Evolutionary conservation across 2,329 filamentous ascomycete genomes (phyloP), one percentile per base, ranked within the genome.

Genomic region (Trichoderma lentiforme): DNA sequence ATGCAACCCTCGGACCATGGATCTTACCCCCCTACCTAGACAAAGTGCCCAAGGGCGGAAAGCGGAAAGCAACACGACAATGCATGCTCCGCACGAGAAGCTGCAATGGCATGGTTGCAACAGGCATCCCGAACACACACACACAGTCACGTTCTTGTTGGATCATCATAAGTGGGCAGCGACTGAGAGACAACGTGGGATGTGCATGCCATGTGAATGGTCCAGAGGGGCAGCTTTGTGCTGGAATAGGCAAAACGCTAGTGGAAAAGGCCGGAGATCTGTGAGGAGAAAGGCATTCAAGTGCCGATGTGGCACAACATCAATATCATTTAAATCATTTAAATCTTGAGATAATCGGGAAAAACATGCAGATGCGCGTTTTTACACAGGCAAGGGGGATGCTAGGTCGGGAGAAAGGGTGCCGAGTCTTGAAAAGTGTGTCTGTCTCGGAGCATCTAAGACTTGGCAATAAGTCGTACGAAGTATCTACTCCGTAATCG

Each of bases 151-250:
- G 71, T 72, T 72, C 32, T 64, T 39, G 47, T 47, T 15, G 30
- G 64, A 56, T 70, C 57, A 72, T 43, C 58, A 71, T 58, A 36
- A 60, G 67, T 62, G 71, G 60, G 65, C 56, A n/a, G 39, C 47
- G 71, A 28, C 66, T 39, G 32, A 70, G 64, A 60, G 60, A 65
- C 67, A 72, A 72, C 71, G 71, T 72, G 71, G 58, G 71, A 72
- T 30, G 47, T 57, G 66, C 43, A 64, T 70, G 66, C 26, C 58
- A 60, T 70, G 21, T 72, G 71, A 72, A 70, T 72, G 71, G 71
- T 34, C 65, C 34, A 72, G 34, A 30, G 58, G 12, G 39, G 18
- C 39, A 21, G 57, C 39, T 28, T 60, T 8, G 21, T 24, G 56
- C 57, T 24, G 39, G 24, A 53, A 70, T 53, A 62, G 56, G 66